phyloP scores from a whole-genome alignment of 805 yeast species.

The Cyberlindnera samutprakarnensis region DNA sequence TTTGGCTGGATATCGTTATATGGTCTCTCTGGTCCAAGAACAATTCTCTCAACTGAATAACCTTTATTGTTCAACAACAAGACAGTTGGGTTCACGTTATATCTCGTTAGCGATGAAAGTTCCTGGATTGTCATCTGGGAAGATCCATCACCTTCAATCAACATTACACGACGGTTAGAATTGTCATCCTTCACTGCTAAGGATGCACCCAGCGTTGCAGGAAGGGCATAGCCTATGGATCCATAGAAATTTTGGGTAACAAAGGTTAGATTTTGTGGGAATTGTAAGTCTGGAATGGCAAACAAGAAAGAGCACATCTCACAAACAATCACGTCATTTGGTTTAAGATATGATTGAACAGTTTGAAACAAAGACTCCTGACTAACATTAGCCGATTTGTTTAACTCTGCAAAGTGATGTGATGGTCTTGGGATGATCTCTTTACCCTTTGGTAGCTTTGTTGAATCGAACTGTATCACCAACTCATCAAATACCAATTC shows the following conservation, averaged over 20 bases:
- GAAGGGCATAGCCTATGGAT: conserved; percentile 58
- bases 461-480: conserved; percentile 6
- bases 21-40: conserved; percentile 45
- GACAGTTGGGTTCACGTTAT: conserved; percentile 49
- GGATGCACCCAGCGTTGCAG: conserved; percentile 56
- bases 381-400: conserved; percentile 7
- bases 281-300: conserved; percentile 48
- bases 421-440: conserved; percentile 6
- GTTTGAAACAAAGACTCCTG: conserved; percentile 41
- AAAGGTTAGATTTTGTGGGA: conserved; percentile 44
- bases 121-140: conserved; percentile 62
- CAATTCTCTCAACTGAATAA: conserved; percentile 57
- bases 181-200: conserved; percentile 44
- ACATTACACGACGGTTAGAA: conserved; percentile 34
- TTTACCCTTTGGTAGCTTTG: conserved; percentile 7
- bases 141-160: conserved; percentile 65
- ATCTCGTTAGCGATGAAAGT: conserved; percentile 48
- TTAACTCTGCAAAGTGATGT: conserved; percentile 1
- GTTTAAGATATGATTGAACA: conserved; percentile 42
- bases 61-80: conserved; percentile 59
- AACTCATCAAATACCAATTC: conserved; percentile 13
- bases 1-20: conserved; percentile 53
- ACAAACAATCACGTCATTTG: conserved; percentile 50
- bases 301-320: conserved; percentile 65
- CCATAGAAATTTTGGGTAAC: conserved; percentile 62